Evolutionary conservation across 192 early-diverging fungal species (phyloP), one percentile per base, ranked within the genome.

Genomic region (Umbelopsis sp.): DNA sequence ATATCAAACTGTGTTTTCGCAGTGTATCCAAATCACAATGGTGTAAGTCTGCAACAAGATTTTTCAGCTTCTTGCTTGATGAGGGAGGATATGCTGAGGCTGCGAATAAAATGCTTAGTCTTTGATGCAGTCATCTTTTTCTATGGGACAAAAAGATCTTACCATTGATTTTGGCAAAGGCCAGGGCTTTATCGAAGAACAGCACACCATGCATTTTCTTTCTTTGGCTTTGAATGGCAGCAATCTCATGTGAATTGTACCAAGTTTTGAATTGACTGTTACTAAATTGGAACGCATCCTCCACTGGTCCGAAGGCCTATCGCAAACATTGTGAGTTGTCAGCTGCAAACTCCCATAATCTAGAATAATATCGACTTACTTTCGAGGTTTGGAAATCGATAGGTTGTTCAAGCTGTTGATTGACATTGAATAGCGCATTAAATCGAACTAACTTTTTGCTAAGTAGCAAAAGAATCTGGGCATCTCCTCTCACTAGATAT

Each of bases 111-210:
- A 35, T 8, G 37, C 2, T 41, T 22, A 30, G 35, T 6, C 37
- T 41, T 67, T 67, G 9, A 12, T 13, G 41, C 10, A 21, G 21
- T 2, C 10, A 4, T 16, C 49, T 46, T 67, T 25, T 47, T 46
- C n/a, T n/a, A 18, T 12, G 2, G 47, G 44, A 44, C 13, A 46
- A 13, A 41, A 35, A 2, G 9, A 16, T 12, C 13, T 20, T 67
- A 69, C 67, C 67, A 52, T 69, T 52, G 48, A 69, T n/a, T 46
- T 21, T 21, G 0, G 67, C 48, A 49, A 69, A 48, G 20, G 22
- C 33, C 67, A 69, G 30, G 13, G 49, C 47, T 16, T 69, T 69
- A 21, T 69, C 67, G n/a, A 69, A 22, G 51, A 69, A 69, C 25
- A 69, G 37, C 27, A 49, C 67, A 11, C 51, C 27, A 4, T 41